Evolutionary conservation across 768 basidiomycete species (phyloP), one percentile per base, ranked within the genome.

Genomic region (Boletus huronensis): DNA sequence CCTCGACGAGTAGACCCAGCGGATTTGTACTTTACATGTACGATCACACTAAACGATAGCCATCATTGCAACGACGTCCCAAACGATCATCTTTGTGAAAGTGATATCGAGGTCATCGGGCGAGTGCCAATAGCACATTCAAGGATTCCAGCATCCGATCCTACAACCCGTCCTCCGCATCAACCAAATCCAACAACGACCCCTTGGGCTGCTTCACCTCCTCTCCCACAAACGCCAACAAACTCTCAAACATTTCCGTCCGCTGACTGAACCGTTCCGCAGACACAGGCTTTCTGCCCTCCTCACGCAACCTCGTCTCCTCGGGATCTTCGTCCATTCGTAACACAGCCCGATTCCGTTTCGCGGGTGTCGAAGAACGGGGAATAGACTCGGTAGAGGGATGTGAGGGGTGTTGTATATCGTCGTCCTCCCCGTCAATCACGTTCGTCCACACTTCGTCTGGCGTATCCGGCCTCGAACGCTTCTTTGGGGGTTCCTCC

Each of bases 181-280:
- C 80, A 34, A 90, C 75, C 62, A 88, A 68, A 62, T 88, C 82
- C 66, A 87, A 64, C 64, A 92, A 69, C 59, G 81, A 81, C 51
- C 79, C 79, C 4, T 70, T 68, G 2, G 89, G 90, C 68, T 92
- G 81, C 69, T 85, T 92, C 55, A 81, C 82, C 23, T 77, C 75
- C 48, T 80, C 78, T 28, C 77, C 75, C 13, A 92, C 76, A 67
- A 85, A 88, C 57, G 70, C 75, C 75, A 91, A 69, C 54, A 93
- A 58, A 32, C 67, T 67, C 65, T 90, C 85, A 64, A 91, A 91
- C 54, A 88, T 79, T 58, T 82, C 80, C 48, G 79, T 86, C 35
- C 90, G 77, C 70, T 87, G 84, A 36, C 71, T 72, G 67, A 83
- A 90, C 58, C 80, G 72, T 35, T 75, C 76, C 1, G 76, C 74